Conservation (phyloP, 2,329 filamentous ascomycete species). For the Hymenoscyphus occultus region DNA sequence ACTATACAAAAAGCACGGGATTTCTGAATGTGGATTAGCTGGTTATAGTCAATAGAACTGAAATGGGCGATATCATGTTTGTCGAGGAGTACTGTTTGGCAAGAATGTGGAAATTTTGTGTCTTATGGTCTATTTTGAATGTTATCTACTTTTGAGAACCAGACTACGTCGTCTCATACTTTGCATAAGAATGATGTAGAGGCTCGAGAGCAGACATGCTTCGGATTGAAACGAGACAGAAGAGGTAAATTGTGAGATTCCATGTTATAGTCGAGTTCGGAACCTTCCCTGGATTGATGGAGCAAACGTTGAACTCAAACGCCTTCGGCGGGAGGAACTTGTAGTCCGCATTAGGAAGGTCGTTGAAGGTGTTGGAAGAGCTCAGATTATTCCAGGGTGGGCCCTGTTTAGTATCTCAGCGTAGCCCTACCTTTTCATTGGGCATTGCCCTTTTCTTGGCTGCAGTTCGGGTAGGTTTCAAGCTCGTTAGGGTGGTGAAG, state of each 20-base stretch:
- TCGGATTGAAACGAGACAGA: constrained; percentile 1
- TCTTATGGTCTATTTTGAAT: neutral
- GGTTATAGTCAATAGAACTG: neutral
- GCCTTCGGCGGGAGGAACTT: neutral
- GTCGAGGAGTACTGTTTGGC: neutral
- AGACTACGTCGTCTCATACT: neutral
- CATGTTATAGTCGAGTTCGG: neutral
- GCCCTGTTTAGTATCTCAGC: neutral
- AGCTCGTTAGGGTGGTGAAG: neutral
- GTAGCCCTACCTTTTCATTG: neutral
- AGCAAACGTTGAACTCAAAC: neutral
- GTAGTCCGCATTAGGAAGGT: neutral
- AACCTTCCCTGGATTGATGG: neutral
- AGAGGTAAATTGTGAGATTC: neutral
- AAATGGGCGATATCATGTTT: neutral
- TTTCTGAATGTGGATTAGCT: neutral
- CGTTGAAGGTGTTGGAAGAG: neutral
- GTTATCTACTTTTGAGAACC: neutral
- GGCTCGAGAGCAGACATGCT: neutral
- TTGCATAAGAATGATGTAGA: constrained; percentile 2
- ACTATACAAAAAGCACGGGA: neutral
- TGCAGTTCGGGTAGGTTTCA: neutral
- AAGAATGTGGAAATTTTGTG: neutral
- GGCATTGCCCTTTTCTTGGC: neutral
- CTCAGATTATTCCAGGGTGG: neutral